Percentiles rank a stretch among this genome's conserved stretches.
Conservation (phyloP, 2,329 filamentous ascomycete genomes). For the Colletotrichum liaoningense region DNA sequence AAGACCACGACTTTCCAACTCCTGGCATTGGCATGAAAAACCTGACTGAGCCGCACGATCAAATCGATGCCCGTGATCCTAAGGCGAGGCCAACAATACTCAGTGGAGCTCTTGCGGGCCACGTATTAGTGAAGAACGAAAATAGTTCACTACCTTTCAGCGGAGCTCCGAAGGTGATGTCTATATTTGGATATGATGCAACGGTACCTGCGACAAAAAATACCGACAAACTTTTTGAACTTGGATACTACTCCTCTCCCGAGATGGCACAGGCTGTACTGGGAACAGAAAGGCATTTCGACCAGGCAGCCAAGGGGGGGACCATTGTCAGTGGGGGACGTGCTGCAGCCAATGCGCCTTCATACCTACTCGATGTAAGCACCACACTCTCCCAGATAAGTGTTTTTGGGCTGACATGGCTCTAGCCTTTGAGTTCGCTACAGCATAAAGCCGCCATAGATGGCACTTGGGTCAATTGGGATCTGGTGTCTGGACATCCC, state of each 20-base stretch:
- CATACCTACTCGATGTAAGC: constrained; percentile 61
- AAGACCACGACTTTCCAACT: constrained; percentile 58
- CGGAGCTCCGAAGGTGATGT: constrained; percentile 64
- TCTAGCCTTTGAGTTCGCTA: constrained; percentile 66
- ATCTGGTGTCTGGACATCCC: constrained; percentile 62
- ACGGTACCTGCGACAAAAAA: constrained; percentile 59
- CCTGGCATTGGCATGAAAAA: constrained; percentile 71
- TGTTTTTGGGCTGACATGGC: constrained; percentile 37
- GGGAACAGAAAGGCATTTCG: constrained; percentile 55
- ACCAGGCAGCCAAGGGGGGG: constrained; percentile 62
- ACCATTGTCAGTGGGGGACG: constrained; percentile 64
- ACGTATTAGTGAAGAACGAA: constrained; percentile 84
- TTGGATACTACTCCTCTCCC: constrained; percentile 59
- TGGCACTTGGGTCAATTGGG: constrained; percentile 69
- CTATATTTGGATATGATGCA: constrained; percentile 75
- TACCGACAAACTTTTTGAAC: constrained; percentile 54
- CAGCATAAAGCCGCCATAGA: constrained; percentile 64
- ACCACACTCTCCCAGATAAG: background rate
- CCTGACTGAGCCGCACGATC: constrained; percentile 59
- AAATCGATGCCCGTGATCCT: constrained; percentile 61
- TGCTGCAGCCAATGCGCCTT: constrained; percentile 61
- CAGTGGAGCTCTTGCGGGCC: constrained; percentile 69
- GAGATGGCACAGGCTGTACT: constrained; percentile 58
- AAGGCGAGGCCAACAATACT: constrained; percentile 57
- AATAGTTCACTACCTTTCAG: constrained; percentile 70